Evolutionary conservation across 148 eudicot genomes (phyloP), one percentile per base, ranked within the genome.

Genomic region (Fagopyrum tataricum): DNA sequence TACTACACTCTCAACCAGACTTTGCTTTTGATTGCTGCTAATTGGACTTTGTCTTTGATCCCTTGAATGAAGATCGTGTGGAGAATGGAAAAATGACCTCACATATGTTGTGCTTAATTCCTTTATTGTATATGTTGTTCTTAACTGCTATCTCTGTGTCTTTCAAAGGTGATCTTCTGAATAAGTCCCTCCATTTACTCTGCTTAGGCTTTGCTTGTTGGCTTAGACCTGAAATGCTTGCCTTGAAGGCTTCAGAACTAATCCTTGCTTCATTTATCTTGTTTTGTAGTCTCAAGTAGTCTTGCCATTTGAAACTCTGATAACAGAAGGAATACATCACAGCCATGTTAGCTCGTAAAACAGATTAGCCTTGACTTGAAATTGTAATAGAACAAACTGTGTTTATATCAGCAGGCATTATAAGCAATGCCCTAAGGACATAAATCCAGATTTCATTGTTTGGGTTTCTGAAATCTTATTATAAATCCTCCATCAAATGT

Each of bases 281-380:
- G 81, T 81, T 83, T 74, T 87, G 85, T 80, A 89, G 81, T 75
- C 84, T 85, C 70, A 85, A 39, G 77, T 91, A 84, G 43, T 95
- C 97, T 79, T 88, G 87, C 98, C 98, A 95, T 78, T 95, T 95
- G 80, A 85, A 91, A 59, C 90, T 85, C 98, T 95, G 79, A 44
- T 79, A 71, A 72, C 76, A 74, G 6, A 46, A 71, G 67, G 56
- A 59, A 21, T 26, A 43, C 0, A 37, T 21, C 37, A 73, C 67
- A 51, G 40, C 6, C 48, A 61, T 62, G 37, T 13, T 44, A 62
- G 49, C 52, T 41, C 18, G 67, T 52, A 44, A 62, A 4, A 20
- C 37, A 6, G 67, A 62, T 31, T 31, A 23, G 15, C 2, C 67
- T 62, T 62, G 13, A 62, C 21, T 18, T 5, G 6, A 11, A 20